phyloP scores from a whole-genome alignment of 257 asterid species.

The Nyctanthes arbortristis region DNA sequence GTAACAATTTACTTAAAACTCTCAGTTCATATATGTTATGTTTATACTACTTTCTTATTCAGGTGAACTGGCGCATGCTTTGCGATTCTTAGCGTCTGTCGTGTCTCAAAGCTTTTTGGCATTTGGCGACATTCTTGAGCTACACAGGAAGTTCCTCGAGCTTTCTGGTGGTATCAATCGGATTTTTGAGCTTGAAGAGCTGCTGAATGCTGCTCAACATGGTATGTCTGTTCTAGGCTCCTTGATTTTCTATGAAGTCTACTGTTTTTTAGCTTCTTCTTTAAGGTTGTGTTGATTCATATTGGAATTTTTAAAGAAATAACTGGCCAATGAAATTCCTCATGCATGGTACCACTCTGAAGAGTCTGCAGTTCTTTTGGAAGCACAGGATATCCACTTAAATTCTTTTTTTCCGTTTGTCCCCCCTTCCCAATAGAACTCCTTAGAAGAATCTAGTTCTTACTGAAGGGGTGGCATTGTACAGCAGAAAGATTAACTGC shows the following conservation, averaged over 20 bases:
- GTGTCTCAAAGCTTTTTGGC: slow-evolving; percentile 99
- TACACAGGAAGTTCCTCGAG: slow-evolving; percentile 83
- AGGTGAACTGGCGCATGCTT: slow-evolving; percentile 99
- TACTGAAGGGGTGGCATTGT: background rate
- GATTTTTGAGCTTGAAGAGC: slow-evolving; percentile 89
- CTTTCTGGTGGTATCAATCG: slow-evolving; percentile 98
- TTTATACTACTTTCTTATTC: slow-evolving; percentile 22
- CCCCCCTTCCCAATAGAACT: no score
- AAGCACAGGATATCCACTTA: background rate
- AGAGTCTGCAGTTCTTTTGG: background rate
- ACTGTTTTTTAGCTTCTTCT: background rate
- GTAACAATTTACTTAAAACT: background rate
- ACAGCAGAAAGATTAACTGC: background rate
- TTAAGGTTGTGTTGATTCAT: background rate
- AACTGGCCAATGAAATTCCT: slow-evolving; percentile 4
- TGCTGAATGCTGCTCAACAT: slow-evolving; percentile 80
- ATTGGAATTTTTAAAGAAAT: slow-evolving; percentile 1
- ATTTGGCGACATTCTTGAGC: slow-evolving; percentile 99
- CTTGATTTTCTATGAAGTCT: slow-evolving; percentile 12
- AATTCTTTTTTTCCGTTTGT: background rate
- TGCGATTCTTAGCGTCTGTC: slow-evolving; percentile 95
- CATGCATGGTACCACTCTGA: slow-evolving; percentile 16
- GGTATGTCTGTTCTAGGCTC: slow-evolving; percentile 47
- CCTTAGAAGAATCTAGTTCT: background rate
- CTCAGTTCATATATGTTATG: slow-evolving; percentile 5